Evolutionary conservation across 2,329 filamentous ascomycete genomes (phyloP).

Genomic region (Eurotiales sp.): DNA sequence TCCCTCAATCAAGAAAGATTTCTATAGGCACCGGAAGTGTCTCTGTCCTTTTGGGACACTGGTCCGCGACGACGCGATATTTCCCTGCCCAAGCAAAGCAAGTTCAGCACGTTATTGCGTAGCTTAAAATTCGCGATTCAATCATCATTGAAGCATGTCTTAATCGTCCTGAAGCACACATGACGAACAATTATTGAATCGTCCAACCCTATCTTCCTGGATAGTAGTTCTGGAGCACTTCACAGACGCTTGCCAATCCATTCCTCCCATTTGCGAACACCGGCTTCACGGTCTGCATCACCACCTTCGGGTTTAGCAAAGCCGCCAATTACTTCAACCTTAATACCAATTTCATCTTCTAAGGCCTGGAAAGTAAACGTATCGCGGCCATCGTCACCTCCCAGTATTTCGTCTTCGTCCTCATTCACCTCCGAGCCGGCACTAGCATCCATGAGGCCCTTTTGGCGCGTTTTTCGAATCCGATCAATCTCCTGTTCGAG

Average conservation of each 20-base stretch:
- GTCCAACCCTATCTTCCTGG: not conserved
- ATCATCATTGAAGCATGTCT: too few species aligned
- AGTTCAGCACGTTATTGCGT: not conserved
- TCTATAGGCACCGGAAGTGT: too few species aligned
- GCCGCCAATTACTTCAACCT: conserved; percentile 73
- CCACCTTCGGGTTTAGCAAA: conserved; percentile 54
- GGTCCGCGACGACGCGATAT: too few species aligned
- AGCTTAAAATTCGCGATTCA: not conserved
- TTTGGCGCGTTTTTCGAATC: conserved; percentile 71
- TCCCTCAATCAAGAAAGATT: too few species aligned
- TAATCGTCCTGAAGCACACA: not conserved
- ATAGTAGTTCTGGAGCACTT: conserved; percentile 13
- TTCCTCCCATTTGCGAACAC: conserved; percentile 79
- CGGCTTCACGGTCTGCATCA: conserved; percentile 51
- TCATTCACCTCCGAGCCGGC: conserved; percentile 54
- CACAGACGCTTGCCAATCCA: conserved; percentile 80
- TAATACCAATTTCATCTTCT: conserved; percentile 71
- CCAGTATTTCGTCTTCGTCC: conserved; percentile 76
- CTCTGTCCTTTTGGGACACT: too few species aligned
- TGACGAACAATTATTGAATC: not conserved
- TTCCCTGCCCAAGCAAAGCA: too few species aligned
- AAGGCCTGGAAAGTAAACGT: conserved; percentile 78
- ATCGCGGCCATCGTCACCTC: conserved; percentile 74
- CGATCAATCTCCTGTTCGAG: conserved; percentile 78
- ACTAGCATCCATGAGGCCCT: conserved; percentile 77